phyloP scores from a whole-genome alignment of 495 filamentous ascomycete genomes.

The Friedmanniomyces simplex region DNA sequence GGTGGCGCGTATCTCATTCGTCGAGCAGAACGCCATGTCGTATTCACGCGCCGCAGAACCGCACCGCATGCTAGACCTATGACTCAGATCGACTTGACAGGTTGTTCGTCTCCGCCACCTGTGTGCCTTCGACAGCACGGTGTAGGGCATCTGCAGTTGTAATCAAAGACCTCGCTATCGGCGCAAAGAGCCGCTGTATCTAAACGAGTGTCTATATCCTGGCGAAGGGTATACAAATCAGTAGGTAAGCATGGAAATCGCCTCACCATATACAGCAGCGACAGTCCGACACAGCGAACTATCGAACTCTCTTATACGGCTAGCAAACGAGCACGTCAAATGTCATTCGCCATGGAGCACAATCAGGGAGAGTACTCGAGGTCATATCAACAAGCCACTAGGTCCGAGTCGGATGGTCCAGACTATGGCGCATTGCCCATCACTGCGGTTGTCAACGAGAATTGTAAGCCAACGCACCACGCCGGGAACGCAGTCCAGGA shows the following conservation, averaged over 20 bases:
- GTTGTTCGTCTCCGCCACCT: neutral
- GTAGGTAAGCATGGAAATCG: neutral
- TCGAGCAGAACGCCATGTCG: neutral
- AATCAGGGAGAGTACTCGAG: neutral
- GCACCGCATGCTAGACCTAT: neutral
- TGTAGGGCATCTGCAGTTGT: neutral
- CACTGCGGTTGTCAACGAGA: conserved; percentile 11
- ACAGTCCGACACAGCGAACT: neutral
- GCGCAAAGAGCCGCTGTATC: neutral
- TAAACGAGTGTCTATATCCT: neutral
- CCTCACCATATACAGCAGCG: neutral
- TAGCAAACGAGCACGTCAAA: neutral
- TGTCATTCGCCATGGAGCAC: neutral
- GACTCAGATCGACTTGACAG: neutral
- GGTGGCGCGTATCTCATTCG: neutral
- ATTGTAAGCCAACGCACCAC: conserved; percentile 7
- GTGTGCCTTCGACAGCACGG: neutral
- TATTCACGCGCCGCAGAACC: neutral
- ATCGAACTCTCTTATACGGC: neutral
- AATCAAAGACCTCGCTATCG: neutral
- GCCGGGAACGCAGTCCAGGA: too few relatives aligned
- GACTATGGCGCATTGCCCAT: conserved; percentile 1
- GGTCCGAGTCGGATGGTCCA: neutral
- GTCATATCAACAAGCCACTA: neutral
- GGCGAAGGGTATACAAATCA: neutral